These are phyloP conservation scores for Arachis hypogaea DNA, from an alignment of 306 rosid species.

Conservation along the genomic window DNA sequence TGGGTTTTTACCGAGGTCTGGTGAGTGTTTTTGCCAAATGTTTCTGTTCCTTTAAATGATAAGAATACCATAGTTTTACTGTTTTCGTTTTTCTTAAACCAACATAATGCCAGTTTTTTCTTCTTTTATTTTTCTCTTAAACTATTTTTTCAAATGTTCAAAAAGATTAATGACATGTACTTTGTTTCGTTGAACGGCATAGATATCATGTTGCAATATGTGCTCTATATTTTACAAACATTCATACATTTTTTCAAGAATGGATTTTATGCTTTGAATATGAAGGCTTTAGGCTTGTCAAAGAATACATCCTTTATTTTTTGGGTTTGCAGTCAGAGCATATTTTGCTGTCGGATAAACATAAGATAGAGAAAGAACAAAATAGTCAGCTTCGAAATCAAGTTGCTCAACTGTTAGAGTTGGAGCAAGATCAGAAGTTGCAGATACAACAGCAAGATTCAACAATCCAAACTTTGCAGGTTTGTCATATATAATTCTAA, in stretches of 20 bases:
- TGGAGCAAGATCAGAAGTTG: conserved; percentile 83
- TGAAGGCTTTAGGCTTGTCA: conserved; percentile 34
- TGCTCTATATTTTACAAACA: not conserved
- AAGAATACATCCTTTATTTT: conserved; percentile 43
- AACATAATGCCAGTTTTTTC: conserved; percentile 16
- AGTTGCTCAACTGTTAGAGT: conserved; percentile 84
- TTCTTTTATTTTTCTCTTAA: not conserved
- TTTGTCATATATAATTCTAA: conserved; percentile 42
- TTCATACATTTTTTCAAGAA: conserved; percentile 12
- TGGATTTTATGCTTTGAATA: conserved; percentile 27
- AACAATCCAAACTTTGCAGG: conserved; percentile 81
- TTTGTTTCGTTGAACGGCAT: conserved; percentile 17
- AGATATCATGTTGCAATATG: conserved; percentile 21
- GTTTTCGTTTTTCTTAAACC: not conserved
- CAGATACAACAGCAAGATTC: conserved; percentile 81
- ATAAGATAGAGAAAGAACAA: conserved; percentile 86
- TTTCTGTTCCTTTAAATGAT: conserved; percentile 13
- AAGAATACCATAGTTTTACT: conserved; percentile 13
- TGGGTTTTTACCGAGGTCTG: conserved; percentile 23
- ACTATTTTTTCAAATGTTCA: conserved; percentile 5
- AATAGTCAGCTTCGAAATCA: conserved; percentile 83
- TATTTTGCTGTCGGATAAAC: conserved; percentile 71
- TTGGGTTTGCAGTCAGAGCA: conserved; percentile 79
- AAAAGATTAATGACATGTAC: conserved; percentile 16
- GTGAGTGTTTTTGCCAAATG: conserved; percentile 15